Evolutionary conservation across 2,329 filamentous ascomycete species (phyloP), one percentile per base, ranked within the genome.

Genomic region (Magnaporthales sp.): DNA sequence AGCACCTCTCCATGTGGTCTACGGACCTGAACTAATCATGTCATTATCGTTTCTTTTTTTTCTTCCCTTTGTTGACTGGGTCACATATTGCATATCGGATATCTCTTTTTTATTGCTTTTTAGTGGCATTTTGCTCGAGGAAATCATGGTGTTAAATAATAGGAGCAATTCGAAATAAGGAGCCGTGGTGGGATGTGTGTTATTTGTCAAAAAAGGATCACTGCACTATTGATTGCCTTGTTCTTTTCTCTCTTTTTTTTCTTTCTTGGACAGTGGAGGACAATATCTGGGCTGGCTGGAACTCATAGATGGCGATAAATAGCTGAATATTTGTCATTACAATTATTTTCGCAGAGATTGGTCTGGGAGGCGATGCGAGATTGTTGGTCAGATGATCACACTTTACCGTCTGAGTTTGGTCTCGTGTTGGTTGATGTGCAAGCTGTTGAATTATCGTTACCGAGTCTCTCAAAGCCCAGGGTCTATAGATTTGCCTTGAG

Each of bases 201-300:
- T 64, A 19, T 24, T 22, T 46, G 19, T 54, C 15, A 19, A 38
- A 63, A 61, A 46, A 72, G 27, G 31, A 26, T 58, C 38, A 51
- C 38, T 51, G 38, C 38, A 51, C 38, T 51, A n/a, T 19, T 51
- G 38, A 19, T 51, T 51, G 38, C 38, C n/a, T 8, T 51, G n/a
- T 51, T 51, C 1, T 51, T 51, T 51, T 51, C 5, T 51, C 15
- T 51, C 11, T 24, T 15, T 11, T 58, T 58, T 4, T 15, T 58
- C 26, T 26, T 10, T 58, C 22, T 60, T 51, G 54, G 22, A 58
- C 54, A 58, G 22, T 58, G 54, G 24, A 11, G 54, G 54, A 58
- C 26, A 24, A 22, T 58, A 22, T 13, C n/a, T 15, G 22, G 54
- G 24, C 22, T 58, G 54, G 54, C 4, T 26, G 54, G n/a, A 58